Conservation (phyloP, 225 moss, liverwort and hornwort species). For the Rhytidiadelphus loreus region DNA sequence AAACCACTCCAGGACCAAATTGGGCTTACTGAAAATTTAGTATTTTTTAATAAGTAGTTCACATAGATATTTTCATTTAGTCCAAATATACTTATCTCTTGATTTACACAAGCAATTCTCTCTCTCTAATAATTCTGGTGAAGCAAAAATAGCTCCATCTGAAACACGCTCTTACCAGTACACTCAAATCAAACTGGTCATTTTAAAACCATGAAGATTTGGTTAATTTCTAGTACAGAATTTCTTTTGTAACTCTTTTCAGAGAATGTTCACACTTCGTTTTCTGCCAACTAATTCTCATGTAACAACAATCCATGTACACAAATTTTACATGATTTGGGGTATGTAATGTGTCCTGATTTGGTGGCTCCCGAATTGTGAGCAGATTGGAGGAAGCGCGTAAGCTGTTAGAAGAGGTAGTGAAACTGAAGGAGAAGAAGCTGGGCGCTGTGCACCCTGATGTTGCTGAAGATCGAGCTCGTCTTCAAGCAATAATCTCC, state of each 20-base stretch:
- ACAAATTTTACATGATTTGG: neutral
- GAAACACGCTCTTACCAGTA: neutral
- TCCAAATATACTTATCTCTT: no score
- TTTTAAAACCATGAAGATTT: neutral
- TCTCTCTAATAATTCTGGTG: neutral
- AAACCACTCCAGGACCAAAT: neutral
- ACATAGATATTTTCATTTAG: neutral
- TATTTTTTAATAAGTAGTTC: neutral
- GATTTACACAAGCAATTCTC: neutral
- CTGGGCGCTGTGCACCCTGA: slow-evolving; percentile 80
- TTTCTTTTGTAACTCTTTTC: neutral
- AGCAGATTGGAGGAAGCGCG: slow-evolving; percentile 64
- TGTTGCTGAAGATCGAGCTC: slow-evolving; percentile 47
- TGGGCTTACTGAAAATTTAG: no score
- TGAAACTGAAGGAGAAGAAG: slow-evolving; percentile 60
- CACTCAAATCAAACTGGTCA: neutral
- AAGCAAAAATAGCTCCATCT: neutral
- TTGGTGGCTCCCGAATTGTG: neutral
- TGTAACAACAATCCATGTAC: neutral
- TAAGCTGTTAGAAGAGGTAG: slow-evolving; percentile 47
- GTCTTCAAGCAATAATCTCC: slow-evolving; percentile 21
- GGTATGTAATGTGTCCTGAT: neutral
- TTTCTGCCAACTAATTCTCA: neutral
- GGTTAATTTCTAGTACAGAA: neutral
- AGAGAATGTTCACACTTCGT: neutral